Base-by-base conservation (phyloP, 352 stramenopile genomes). In the Phytophthora pisi region DNA sequence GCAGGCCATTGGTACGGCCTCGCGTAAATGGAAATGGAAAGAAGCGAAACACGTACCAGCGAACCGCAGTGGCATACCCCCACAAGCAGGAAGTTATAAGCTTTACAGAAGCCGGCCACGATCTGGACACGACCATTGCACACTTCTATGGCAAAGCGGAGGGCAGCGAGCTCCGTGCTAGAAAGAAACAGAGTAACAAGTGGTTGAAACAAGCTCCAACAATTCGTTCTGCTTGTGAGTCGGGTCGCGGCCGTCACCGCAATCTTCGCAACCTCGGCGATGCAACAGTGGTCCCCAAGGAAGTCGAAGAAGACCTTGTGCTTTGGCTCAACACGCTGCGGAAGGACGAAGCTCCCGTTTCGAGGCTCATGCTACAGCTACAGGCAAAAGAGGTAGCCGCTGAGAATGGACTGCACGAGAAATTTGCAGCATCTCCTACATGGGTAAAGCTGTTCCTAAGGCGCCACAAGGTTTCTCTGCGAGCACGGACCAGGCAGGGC, bases 21-120 rank as follows among this genome's bases (percentile, higher is more conserved):
- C 50, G 50, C 28, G 42, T 56, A 16, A 56, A 56, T 56, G 50
- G 50, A 1, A 28, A 26, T 5, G 50, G 50, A 28, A 42, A 56
- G 50, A 56, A 56, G 16, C 5, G 16, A 28, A 43, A 42, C 16
- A 40, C 8, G 49, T 42, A 56, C 15, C 50, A 56, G 13, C 24
- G 50, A 18, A 42, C 28, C 11, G 13, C 24, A 8, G 11, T 56
- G 28, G 28, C 24, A 13, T 49, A 49, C 16, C 24, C 42, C 6
- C 42, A 49, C 42, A 49, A 49, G 1, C n/a, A 49, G 42, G n/a
- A 49, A 24, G 42, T 49, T 49, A 16, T 26, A 15, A 49, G 10
- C 9, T 26, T 23, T n/a, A 49, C 3, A 4, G 42, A 49, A 49
- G 36, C 4, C 36, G 18, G 42, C 16, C 42, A 49, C 16, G 16